These are phyloP conservation scores for Clitopilus hobsonii DNA, from an alignment of 768 basidiomycete genomes.

Conservation along the genomic window DNA sequence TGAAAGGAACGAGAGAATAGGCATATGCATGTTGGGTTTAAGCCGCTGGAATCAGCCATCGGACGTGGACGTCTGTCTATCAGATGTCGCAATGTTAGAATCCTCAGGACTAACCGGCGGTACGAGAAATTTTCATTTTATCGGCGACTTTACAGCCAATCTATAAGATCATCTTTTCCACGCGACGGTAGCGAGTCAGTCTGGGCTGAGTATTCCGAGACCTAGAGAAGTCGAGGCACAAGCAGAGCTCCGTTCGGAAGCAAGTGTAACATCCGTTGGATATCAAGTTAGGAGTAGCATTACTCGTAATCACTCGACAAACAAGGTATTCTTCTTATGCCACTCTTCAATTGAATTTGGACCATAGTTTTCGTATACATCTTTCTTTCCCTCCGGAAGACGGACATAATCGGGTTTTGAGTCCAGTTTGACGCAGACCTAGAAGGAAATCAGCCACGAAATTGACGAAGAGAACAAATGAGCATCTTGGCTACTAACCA, in stretches of 20 bases:
- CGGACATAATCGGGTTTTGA: slow-evolving; percentile 59
- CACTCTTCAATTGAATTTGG: slow-evolving; percentile 48
- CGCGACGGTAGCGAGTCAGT: too few relatives aligned
- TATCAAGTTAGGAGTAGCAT: not conserved
- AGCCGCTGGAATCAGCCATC: too few relatives aligned
- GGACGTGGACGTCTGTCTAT: too few relatives aligned
- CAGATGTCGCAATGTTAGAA: too few relatives aligned
- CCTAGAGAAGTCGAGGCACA: too few relatives aligned
- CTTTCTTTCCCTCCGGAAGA: slow-evolving; percentile 52
- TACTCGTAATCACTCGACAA: slow-evolving; percentile 7
- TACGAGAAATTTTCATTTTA: too few relatives aligned
- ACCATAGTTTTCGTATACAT: slow-evolving; percentile 40
- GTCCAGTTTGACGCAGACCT: slow-evolving; percentile 41
- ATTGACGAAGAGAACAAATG: not conserved
- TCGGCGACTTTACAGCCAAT: too few relatives aligned
- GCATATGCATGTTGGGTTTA: too few relatives aligned
- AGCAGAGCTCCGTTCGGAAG: not conserved
- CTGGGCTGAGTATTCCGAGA: too few relatives aligned
- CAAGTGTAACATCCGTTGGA: not conserved
- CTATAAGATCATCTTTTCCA: too few relatives aligned
- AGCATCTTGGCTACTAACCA: slow-evolving; percentile 31
- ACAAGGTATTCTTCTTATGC: slow-evolving; percentile 45
- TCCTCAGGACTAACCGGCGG: too few relatives aligned
- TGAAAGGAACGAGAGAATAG: too few relatives aligned
- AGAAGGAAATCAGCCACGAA: not conserved